Evolutionary conservation across 2,329 filamentous ascomycete species (phyloP).

Genomic region (Talaromyces sp.): DNA sequence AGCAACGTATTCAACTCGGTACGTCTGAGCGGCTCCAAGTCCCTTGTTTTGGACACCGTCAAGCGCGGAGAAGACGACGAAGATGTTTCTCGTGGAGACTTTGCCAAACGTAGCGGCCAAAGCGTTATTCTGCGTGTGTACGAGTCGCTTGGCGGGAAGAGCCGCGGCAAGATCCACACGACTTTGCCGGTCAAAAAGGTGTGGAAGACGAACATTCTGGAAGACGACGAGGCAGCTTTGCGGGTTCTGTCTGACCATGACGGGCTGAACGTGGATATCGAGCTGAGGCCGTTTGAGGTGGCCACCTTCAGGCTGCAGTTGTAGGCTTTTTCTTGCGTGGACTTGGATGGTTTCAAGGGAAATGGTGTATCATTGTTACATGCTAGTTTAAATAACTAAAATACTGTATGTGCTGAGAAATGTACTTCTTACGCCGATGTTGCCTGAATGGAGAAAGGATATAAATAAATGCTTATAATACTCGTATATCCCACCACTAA

Average conservation of each 20-base stretch:
- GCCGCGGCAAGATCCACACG: conserved; percentile 63
- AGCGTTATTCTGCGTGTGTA: conserved; percentile 83
- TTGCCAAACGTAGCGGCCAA: conserved; percentile 62
- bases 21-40: conserved; percentile 58
- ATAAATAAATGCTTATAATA: background rate
- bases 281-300: conserved; percentile 76
- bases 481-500: background rate
- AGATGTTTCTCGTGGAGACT: conserved; percentile 54
- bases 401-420: background rate
- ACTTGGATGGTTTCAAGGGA: background rate
- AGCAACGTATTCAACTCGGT: conserved; percentile 48
- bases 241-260: conserved; percentile 33
- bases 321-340: conserved; percentile 17
- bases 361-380: background rate
- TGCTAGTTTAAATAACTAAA: background rate
- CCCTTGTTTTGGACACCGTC: conserved; percentile 77
- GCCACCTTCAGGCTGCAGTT: conserved; percentile 67
- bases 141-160: conserved; percentile 78
- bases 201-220: conserved; percentile 78
- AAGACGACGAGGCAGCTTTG: conserved; percentile 73
- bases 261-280: conserved; percentile 50
- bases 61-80: conserved; percentile 90
- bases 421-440: background rate
- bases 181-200: conserved; percentile 67
- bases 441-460: background rate